Evolutionary conservation across 148 eudicot genomes (phyloP).

Genomic region (Beta vulgaris): DNA sequence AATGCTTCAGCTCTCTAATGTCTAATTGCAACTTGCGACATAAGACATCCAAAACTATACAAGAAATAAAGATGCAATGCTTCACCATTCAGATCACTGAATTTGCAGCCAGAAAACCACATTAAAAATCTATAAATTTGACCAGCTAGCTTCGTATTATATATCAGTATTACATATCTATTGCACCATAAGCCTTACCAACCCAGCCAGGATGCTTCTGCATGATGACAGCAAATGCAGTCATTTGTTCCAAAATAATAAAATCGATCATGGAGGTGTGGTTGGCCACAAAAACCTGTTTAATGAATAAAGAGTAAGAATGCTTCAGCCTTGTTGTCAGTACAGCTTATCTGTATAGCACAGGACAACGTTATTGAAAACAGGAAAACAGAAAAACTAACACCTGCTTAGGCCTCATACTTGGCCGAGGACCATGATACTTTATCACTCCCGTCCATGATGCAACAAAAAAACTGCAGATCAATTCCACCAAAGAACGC

Average conservation of each 20-base stretch:
- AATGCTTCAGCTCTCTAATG: background rate
- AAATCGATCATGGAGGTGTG: conserved; percentile 99
- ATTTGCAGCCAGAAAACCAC: background rate
- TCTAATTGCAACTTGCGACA: background rate
- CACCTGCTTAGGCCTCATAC: conserved; percentile 93
- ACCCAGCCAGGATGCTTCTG: conserved; percentile 99
- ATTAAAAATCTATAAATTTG: too few species aligned
- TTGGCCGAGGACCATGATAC: conserved; percentile 97
- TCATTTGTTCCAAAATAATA: conserved; percentile 95
- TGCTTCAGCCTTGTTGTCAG: conserved; percentile 2
- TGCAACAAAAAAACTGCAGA: conserved; percentile 97
- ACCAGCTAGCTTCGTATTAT: background rate
- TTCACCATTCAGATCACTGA: background rate
- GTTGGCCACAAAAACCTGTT: conserved; percentile 95
- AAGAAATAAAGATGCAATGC: background rate
- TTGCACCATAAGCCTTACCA: conserved; percentile 52
- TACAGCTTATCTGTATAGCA: background rate
- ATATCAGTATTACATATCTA: background rate
- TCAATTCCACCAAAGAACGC: conserved; percentile 91
- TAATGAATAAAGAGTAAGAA: background rate
- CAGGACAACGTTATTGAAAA: background rate
- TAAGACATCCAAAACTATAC: background rate
- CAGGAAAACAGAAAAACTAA: background rate
- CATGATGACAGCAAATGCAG: conserved; percentile 99
- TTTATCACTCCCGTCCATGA: conserved; percentile 99